Conservation (phyloP, 2,329 filamentous ascomycete genomes). For the Cercospora sp. region DNA sequence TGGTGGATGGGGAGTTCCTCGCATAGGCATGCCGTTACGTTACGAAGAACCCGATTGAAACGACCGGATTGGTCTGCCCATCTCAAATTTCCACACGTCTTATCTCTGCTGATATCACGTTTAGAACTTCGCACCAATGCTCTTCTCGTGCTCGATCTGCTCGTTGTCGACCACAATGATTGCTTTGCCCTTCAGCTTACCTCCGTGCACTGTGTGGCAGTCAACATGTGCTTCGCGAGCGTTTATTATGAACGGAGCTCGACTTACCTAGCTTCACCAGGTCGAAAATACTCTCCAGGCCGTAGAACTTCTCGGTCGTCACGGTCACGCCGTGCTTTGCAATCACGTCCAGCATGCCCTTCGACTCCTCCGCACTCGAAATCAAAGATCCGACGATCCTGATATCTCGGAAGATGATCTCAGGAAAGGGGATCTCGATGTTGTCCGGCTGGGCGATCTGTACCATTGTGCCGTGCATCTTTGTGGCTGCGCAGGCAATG, state of each 20-base stretch:
- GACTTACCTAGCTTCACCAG: constrained; percentile 43
- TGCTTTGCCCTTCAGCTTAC: constrained; percentile 58
- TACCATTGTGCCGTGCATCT: constrained; percentile 59
- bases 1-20: constrained; percentile 68
- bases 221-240: background rate
- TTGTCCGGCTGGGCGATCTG: constrained; percentile 57
- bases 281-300: constrained; percentile 54
- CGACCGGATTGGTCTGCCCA: background rate
- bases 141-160: constrained; percentile 49
- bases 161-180: constrained; percentile 54
- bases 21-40: constrained; percentile 45
- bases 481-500: constrained; percentile 56
- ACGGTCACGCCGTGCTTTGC: constrained; percentile 49
- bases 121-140: constrained; percentile 40
- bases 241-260: background rate
- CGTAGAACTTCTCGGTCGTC: constrained; percentile 54
- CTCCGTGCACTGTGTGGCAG: constrained; percentile 45
- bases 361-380: constrained; percentile 38
- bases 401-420: constrained; percentile 58
- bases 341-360: constrained; percentile 39
- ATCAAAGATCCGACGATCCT: constrained; percentile 47
- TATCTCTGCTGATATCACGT: background rate
- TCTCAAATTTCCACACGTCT: background rate
- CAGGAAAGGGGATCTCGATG: constrained; percentile 45
- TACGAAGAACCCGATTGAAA: background rate